Evolutionary conservation across 768 basidiomycete genomes (phyloP).

Genomic region (Agaricus subrufescens): DNA sequence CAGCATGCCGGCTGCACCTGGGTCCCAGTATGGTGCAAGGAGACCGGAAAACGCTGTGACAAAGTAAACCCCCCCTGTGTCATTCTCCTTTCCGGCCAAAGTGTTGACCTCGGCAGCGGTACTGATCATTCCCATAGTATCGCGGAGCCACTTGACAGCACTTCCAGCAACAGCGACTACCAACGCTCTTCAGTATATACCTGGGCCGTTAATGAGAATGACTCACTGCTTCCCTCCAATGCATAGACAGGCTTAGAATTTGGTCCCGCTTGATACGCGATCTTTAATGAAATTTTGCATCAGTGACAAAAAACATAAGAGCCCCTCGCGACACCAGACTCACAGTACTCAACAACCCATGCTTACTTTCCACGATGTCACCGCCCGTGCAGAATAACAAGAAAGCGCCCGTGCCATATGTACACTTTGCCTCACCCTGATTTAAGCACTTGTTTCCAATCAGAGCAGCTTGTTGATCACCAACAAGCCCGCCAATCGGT

Average conservation of each 20-base stretch:
- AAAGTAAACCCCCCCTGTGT: constrained; percentile 90
- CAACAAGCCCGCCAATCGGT: constrained; percentile 88
- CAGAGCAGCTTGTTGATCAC: constrained; percentile 97
- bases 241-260: constrained; percentile 82
- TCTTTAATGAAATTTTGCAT: constrained; percentile 31
- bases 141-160: constrained; percentile 95
- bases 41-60: constrained; percentile 96
- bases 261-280: constrained; percentile 87
- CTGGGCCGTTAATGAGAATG: not conserved
- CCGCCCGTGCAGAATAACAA: constrained; percentile 90
- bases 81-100: constrained; percentile 69
- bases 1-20: constrained; percentile 79
- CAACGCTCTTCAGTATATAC: not conserved
- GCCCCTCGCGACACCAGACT: constrained; percentile 13
- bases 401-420: constrained; percentile 97
- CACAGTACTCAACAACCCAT: constrained; percentile 89
- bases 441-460: constrained; percentile 93
- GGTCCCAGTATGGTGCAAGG: constrained; percentile 97
- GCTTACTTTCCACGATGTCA: constrained; percentile 78
- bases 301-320: not conserved
- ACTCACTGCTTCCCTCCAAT: constrained; percentile 87
- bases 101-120: constrained; percentile 81
- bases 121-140: constrained; percentile 80
- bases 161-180: constrained; percentile 91
- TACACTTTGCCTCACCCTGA: constrained; percentile 96